phyloP scores from a whole-genome alignment of 345 rosid genomes.

The Rhodamnia argentea region DNA sequence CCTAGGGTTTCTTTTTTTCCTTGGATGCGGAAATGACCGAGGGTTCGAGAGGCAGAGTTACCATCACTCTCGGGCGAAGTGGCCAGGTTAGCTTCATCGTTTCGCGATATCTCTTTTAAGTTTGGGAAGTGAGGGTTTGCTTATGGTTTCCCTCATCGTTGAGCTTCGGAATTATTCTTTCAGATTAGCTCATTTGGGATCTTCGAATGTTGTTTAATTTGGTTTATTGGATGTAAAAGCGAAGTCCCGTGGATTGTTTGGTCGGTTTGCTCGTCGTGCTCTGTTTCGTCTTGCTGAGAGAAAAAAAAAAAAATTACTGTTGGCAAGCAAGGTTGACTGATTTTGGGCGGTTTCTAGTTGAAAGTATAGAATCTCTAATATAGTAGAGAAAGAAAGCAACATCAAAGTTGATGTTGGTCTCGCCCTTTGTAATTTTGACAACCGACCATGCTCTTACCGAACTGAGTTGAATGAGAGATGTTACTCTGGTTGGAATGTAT shows the following conservation, averaged over 20 bases:
- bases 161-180: neutral
- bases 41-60: slow-evolving; percentile 54
- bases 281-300: neutral
- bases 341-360: neutral
- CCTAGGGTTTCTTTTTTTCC: slow-evolving; percentile 20
- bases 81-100: slow-evolving; percentile 49
- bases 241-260: neutral
- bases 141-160: neutral
- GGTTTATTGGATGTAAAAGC: neutral
- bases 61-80: slow-evolving; percentile 75
- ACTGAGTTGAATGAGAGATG: neutral
- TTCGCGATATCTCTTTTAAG: neutral
- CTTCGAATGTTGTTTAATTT: neutral
- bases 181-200: neutral
- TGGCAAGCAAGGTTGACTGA: neutral
- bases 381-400: neutral
- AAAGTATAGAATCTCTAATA: neutral
- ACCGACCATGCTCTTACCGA: neutral
- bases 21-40: slow-evolving; percentile 46
- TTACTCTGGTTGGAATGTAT: neutral
- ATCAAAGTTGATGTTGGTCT: neutral
- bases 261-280: neutral
- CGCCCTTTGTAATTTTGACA: neutral
- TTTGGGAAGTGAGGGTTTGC: neutral
- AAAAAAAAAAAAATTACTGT: neutral